These are phyloP conservation scores for Hypoxylon fuscum DNA, from an alignment of 495 filamentous ascomycete species.

Conservation along the genomic window DNA sequence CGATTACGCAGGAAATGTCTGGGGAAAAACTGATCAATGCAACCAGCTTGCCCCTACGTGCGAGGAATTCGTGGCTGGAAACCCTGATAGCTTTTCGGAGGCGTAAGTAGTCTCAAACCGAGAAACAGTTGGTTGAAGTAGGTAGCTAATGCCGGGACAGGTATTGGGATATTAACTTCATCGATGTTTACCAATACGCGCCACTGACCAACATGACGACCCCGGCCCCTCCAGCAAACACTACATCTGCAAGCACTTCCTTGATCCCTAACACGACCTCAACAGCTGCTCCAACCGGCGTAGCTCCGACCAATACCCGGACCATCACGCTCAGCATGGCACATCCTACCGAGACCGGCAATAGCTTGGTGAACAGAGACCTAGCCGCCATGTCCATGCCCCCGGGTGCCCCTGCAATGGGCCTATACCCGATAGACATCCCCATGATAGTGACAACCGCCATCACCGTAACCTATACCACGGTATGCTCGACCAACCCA, in stretches of 20 bases:
- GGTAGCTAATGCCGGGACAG: constrained; percentile 1
- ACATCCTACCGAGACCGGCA: constrained; percentile 19
- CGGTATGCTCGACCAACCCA: too few species aligned
- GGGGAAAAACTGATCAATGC: constrained; percentile 53
- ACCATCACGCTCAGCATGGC: constrained; percentile 36
- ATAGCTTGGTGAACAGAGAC: constrained; percentile 6
- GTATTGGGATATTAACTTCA: constrained; percentile 77
- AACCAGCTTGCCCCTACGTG: constrained; percentile 61
- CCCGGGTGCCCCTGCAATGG: constrained; percentile 32
- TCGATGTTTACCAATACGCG: constrained; percentile 66
- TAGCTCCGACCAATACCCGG: constrained; percentile 33
- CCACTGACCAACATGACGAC: constrained; percentile 19
- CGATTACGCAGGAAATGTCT: constrained; percentile 80
- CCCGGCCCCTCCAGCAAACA: constrained; percentile 8
- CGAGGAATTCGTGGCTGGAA: constrained; percentile 68
- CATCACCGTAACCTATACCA: constrained; percentile 39
- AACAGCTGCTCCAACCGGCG: constrained; percentile 1
- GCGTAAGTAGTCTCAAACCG: constrained; percentile 39
- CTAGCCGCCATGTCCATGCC: constrained; percentile 15
- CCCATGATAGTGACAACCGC: constrained; percentile 17
- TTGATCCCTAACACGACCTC: not conserved
- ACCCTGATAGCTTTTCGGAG: constrained; percentile 66
- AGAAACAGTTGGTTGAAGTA: not conserved
- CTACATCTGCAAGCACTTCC: constrained; percentile 1
- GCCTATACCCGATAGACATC: not conserved